These are phyloP conservation scores for Trichoderma gracile DNA, from an alignment of 2,329 filamentous ascomycete genomes.

Conservation along the genomic window DNA sequence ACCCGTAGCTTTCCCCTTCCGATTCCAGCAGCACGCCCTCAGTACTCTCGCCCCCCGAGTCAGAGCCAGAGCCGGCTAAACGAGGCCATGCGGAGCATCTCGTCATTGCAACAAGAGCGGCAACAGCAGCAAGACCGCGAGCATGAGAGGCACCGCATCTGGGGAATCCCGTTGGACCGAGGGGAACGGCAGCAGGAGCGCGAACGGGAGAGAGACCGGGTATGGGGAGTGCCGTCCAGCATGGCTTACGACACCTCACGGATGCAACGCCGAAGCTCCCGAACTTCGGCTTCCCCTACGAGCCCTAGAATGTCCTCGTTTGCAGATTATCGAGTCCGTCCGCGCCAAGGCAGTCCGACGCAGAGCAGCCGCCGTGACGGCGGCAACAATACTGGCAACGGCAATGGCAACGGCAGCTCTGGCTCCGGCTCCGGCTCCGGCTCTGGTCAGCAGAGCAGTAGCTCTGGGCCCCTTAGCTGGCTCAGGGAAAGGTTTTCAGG, in stretches of 20 bases:
- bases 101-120: slow-evolving; percentile 33
- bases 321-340: slow-evolving; percentile 37
- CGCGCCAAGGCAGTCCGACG: slow-evolving; percentile 45
- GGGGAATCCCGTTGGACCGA: slow-evolving; percentile 29
- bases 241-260: slow-evolving; percentile 40
- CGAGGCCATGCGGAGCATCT: slow-evolving; percentile 37
- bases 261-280: slow-evolving; percentile 42
- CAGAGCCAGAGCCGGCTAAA: slow-evolving; percentile 36
- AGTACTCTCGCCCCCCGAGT: slow-evolving; percentile 33
- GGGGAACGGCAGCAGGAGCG: slow-evolving; percentile 29
- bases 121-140: slow-evolving; percentile 34
- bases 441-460: slow-evolving; percentile 37
- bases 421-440: too few species aligned
- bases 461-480: slow-evolving; percentile 46
- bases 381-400: slow-evolving; percentile 33
- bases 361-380: slow-evolving; percentile 38
- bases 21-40: slow-evolving; percentile 26
- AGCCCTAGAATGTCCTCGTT: slow-evolving; percentile 37
- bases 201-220: slow-evolving; percentile 33
- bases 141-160: slow-evolving; percentile 33
- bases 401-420: slow-evolving; percentile 37
- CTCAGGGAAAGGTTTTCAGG: slow-evolving; percentile 45
- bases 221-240: slow-evolving; percentile 32
- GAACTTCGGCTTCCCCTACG: slow-evolving; percentile 44
- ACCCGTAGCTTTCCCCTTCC: slow-evolving; percentile 15